phyloP scores from a whole-genome alignment of 257 asterid species.

The Craterostigma plantagineum region DNA sequence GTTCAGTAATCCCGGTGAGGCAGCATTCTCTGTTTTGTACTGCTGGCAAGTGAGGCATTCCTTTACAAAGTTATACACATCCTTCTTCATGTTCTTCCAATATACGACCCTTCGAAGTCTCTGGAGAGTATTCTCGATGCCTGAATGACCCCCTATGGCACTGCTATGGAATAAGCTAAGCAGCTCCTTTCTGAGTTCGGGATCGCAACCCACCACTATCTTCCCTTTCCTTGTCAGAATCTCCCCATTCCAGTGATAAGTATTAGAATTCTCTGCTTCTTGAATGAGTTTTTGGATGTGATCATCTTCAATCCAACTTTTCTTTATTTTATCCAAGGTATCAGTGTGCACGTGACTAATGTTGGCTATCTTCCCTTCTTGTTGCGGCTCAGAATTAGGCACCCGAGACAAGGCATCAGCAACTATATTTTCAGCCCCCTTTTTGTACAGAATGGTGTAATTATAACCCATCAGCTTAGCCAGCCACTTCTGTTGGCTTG shows the following conservation, averaged over 20 bases:
- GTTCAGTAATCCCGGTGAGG: neutral
- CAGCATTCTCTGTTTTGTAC: neutral
- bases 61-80: neutral
- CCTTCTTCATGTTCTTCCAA: conserved; percentile 1
- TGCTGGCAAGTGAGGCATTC: neutral
- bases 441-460: neutral
- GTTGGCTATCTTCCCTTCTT: neutral
- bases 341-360: too few relatives aligned
- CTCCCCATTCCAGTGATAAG: neutral
- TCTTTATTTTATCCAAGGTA: too few relatives aligned
- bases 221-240: neutral
- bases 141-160: neutral
- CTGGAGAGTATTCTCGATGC: neutral
- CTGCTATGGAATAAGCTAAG: neutral
- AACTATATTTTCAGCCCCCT: neutral
- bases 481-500: neutral
- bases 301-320: too few relatives aligned
- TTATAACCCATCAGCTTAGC: conserved; percentile 5
- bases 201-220: neutral
- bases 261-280: neutral
- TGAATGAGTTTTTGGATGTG: too few relatives aligned
- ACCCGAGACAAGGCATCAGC: conserved; percentile 3
- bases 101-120: neutral
- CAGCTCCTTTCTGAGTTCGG: neutral
- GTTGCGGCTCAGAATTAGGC: neutral